Percentiles rank a stretch among this genome's conserved stretches.
These are phyloP conservation scores for Penicillium sp. DNA, from an alignment of 2,329 filamentous ascomycete species.

Conservation along the genomic window DNA sequence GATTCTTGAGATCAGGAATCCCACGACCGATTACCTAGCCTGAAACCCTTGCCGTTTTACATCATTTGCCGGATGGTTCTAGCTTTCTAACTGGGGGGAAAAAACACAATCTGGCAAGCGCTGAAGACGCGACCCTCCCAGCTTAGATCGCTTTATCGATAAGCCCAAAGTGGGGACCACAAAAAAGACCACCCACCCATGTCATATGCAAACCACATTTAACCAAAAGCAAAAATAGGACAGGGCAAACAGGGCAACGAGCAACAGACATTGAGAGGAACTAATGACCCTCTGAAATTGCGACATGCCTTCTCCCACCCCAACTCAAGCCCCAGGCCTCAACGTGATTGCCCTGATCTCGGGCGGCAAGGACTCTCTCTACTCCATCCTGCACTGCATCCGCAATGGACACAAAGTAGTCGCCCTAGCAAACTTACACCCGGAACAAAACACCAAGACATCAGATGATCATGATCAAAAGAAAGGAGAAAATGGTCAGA, in stretches of 20 bases:
- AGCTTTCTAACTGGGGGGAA: background rate
- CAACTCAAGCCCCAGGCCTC: slow-evolving; percentile 34
- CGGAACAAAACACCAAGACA: slow-evolving; percentile 41
- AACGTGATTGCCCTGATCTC: slow-evolving; percentile 92
- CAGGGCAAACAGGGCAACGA: background rate
- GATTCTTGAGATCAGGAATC: background rate
- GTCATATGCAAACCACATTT: background rate
- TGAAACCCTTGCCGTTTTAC: background rate
- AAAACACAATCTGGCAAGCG: background rate
- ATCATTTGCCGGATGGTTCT: background rate
- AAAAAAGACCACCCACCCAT: slow-evolving; percentile 2
- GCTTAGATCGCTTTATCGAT: slow-evolving; percentile 4
- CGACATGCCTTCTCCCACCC: slow-evolving; percentile 31
- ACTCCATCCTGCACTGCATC: slow-evolving; percentile 86
- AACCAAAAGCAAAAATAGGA: background rate
- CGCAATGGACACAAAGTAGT: slow-evolving; percentile 82
- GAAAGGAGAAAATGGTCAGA: slow-evolving; percentile 13
- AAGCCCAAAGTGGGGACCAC: slow-evolving; percentile 3
- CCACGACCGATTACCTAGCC: background rate
- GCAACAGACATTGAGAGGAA: background rate
- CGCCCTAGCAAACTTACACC: slow-evolving; percentile 87
- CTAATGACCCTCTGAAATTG: background rate
- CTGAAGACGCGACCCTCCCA: background rate
- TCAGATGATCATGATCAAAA: slow-evolving; percentile 13
- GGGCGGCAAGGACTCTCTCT: slow-evolving; percentile 96